Conservation (phyloP, 1,139 yeast species). For the Scheffersomyces cryptocercus region DNA sequence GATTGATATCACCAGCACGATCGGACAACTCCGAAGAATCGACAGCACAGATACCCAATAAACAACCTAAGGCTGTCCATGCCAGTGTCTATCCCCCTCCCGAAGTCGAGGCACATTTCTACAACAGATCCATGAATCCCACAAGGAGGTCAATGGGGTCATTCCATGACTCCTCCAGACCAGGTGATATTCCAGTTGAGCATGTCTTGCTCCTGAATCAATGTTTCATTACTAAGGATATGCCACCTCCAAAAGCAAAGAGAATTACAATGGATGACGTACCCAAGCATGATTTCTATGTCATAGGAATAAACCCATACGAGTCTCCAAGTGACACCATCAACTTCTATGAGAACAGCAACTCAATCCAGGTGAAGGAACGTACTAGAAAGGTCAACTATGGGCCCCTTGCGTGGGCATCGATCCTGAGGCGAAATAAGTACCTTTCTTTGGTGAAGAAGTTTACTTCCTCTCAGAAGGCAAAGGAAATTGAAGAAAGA, state of each 20-base stretch:
- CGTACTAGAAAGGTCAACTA: constrained; percentile 11
- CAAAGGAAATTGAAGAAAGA: constrained; percentile 15
- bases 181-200: neutral
- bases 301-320: constrained; percentile 8
- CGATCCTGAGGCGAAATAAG: constrained; percentile 25
- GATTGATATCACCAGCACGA: neutral
- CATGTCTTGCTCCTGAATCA: neutral
- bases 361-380: constrained; percentile 14
- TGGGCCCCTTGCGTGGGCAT: constrained; percentile 32
- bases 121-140: neutral
- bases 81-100: neutral
- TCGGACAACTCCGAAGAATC: constrained; percentile 1
- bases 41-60: no score
- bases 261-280: neutral
- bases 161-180: neutral
- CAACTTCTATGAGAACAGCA: constrained; percentile 27
- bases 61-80: neutral
- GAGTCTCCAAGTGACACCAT: constrained; percentile 21
- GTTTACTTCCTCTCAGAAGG: constrained; percentile 14
- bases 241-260: neutral
- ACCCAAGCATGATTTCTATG: neutral
- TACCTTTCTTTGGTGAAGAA: constrained; percentile 4
- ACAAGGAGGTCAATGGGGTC: neutral
- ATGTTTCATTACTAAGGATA: neutral
- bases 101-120: neutral